Percentiles rank a stretch among this genome's conserved stretches.
Conservation (phyloP, 225 moss, liverwort and hornwort species). For the Rhytidiadelphus loreus region DNA sequence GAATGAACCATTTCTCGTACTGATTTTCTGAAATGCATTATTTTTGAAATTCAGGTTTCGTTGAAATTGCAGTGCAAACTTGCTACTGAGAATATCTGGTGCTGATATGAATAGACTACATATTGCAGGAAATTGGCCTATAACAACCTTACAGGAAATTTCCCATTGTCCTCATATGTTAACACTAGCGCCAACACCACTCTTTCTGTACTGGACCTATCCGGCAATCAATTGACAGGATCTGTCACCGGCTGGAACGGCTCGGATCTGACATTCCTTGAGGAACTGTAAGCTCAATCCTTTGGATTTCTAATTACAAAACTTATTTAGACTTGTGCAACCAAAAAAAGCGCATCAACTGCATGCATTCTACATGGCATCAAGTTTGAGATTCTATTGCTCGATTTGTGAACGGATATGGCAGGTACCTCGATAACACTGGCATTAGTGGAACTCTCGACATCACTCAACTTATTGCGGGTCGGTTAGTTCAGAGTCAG, state of each 20-base stretch:
- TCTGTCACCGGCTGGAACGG: background rate
- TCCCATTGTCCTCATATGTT: background rate
- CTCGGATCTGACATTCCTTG: background rate
- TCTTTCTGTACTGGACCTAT: background rate
- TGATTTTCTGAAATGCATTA: background rate
- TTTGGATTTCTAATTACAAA: background rate
- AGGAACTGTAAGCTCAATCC: background rate
- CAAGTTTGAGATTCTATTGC: background rate
- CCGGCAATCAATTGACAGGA: background rate
- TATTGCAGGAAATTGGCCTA: background rate
- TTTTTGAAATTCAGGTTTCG: background rate
- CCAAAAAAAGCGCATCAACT: background rate
- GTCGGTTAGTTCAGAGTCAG: background rate
- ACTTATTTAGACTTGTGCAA: background rate
- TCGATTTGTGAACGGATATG: background rate
- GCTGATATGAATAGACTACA: background rate
- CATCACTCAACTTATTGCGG: background rate
- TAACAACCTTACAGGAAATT: background rate
- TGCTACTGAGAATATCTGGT: background rate
- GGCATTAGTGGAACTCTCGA: background rate
- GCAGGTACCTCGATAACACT: background rate
- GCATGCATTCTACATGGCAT: background rate
- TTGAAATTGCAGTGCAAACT: background rate
- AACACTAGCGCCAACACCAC: background rate
- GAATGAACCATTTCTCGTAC: background rate